Conservation (phyloP, 805 yeast genomes). For the Kregervanrija delftensis region DNA sequence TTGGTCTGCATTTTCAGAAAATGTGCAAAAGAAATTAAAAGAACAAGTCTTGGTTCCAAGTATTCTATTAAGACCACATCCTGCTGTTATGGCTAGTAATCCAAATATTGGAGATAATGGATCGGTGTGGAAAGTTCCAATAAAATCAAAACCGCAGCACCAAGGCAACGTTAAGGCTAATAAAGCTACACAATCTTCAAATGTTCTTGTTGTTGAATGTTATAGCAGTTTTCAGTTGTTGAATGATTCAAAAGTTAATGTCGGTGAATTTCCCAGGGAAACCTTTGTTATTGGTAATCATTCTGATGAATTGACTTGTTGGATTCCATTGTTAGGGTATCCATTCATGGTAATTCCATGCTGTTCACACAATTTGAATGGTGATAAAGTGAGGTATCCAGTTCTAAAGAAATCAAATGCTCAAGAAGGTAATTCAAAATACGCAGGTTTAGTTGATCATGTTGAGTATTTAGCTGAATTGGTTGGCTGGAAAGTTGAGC, state of each 20-base stretch:
- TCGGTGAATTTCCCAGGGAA: conserved; percentile 58
- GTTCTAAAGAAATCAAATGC: conserved; percentile 28
- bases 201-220: conserved; percentile 43
- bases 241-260: conserved; percentile 47
- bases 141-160: conserved; percentile 21
- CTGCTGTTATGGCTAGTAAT: conserved; percentile 44
- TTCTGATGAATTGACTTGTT: conserved; percentile 89
- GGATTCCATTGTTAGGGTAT: conserved; percentile 84
- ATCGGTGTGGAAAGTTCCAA: conserved; percentile 48
- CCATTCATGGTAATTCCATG: conserved; percentile 94
- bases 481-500: conserved; percentile 80
- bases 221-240: conserved; percentile 49
- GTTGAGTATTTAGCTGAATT: conserved; percentile 59
- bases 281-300: conserved; percentile 91
- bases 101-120: conserved; percentile 59
- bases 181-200: conserved; percentile 3
- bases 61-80: conserved; percentile 62
- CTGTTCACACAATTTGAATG: conserved; percentile 83
- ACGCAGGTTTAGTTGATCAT: conserved; percentile 82
- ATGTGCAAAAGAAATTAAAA: conserved; percentile 47
- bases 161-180: conserved; percentile 13
- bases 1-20: conserved; percentile 71
- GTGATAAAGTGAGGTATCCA: conserved; percentile 63
- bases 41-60: conserved; percentile 85
- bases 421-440: conserved; percentile 46